phyloP scores from a whole-genome alignment of 2,329 filamentous ascomycete genomes.

The Fusarium liriodendri region DNA sequence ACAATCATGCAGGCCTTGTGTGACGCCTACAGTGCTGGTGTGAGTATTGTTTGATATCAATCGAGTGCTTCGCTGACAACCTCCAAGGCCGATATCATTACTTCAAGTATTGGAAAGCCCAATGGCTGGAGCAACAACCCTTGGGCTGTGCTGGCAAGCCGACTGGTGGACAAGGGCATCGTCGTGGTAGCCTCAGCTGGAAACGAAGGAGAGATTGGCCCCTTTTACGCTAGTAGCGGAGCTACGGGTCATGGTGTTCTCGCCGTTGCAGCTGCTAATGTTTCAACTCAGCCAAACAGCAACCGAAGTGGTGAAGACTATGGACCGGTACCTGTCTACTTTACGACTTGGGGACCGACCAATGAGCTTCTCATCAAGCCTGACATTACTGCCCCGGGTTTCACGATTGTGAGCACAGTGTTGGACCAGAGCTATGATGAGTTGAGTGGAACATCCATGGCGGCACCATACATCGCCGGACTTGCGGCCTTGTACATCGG shows the following conservation, averaged over 20 bases:
- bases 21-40: constrained; percentile 50
- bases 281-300: constrained; percentile 56
- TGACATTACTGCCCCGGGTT: constrained; percentile 61
- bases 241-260: constrained; percentile 49
- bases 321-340: constrained; percentile 54
- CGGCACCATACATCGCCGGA: constrained; percentile 64
- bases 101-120: constrained; percentile 52
- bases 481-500: constrained; percentile 60
- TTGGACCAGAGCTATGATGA: constrained; percentile 56
- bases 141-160: constrained; percentile 55
- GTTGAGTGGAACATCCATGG: constrained; percentile 67
- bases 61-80: not conserved
- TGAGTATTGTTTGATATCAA: constrained; percentile 18
- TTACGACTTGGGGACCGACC: constrained; percentile 63
- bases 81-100: constrained; percentile 56
- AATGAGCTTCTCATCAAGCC: constrained; percentile 64
- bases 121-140: constrained; percentile 55
- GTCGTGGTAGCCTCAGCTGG: constrained; percentile 63
- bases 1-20: constrained; percentile 52
- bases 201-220: constrained; percentile 60
- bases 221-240: constrained; percentile 56
- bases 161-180: constrained; percentile 57
- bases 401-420: constrained; percentile 62
- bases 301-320: constrained; percentile 41
- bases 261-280: constrained; percentile 52